Evolutionary conservation across 805 yeast genomes (phyloP).

Genomic region (Brettanomyces naardenensis): DNA sequence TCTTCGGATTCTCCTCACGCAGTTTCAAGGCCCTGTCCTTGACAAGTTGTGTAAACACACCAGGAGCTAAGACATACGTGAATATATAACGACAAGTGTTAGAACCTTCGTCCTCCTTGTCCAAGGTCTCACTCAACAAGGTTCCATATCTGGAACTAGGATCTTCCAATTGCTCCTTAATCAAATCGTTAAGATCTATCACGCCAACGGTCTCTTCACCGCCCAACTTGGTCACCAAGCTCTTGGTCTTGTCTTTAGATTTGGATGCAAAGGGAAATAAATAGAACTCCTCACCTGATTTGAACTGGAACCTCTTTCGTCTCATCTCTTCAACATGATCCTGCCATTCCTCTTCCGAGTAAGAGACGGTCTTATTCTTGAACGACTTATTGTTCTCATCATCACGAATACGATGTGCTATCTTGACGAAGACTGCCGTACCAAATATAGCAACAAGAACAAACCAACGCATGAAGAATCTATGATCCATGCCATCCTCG

Average conservation of each 20-base stretch:
- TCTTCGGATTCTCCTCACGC: conserved; percentile 21
- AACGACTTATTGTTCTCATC: conserved; percentile 25
- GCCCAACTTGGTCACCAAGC: conserved; percentile 10
- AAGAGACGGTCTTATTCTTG: conserved; percentile 30
- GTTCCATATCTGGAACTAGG: conserved; percentile 41
- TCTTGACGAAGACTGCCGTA: conserved; percentile 30
- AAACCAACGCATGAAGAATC: conserved; percentile 13
- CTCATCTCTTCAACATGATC: conserved; percentile 27
- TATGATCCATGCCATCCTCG: conserved; percentile 9
- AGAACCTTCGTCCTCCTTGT: conserved; percentile 18
- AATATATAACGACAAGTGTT: conserved; percentile 23
- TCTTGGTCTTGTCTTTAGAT: conserved; percentile 7
- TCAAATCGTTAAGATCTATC: conserved; percentile 43
- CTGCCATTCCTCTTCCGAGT: conserved; percentile 41
- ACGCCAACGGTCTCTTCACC: conserved; percentile 24
- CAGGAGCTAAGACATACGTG: conserved; percentile 28
- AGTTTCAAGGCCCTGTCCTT: conserved; percentile 26
- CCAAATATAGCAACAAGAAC: conserved; percentile 35
- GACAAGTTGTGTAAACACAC: conserved; percentile 44
- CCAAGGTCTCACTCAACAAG: conserved; percentile 38
- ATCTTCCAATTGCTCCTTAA: conserved; percentile 36
- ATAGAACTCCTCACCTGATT: conserved; percentile 19
- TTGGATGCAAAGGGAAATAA: conserved; percentile 22
- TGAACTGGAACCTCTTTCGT: conserved; percentile 23
- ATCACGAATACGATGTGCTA: conserved; percentile 22